Conservation (phyloP, 805 yeast species). For the Zygosaccharomyces lentus region DNA sequence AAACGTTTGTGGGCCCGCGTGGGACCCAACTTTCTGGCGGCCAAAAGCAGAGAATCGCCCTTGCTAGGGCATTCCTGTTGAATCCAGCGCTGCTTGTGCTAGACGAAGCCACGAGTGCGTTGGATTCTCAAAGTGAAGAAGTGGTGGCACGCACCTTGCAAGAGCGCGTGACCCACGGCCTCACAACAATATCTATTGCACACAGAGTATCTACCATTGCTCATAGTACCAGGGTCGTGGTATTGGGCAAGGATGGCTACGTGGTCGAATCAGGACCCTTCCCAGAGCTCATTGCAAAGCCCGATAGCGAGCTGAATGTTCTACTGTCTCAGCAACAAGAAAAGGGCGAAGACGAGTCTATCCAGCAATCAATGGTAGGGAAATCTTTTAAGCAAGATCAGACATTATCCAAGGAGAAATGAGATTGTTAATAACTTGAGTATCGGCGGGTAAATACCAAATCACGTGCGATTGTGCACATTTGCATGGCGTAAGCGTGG, state of each 20-base stretch:
- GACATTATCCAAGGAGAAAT: not conserved
- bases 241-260: slow-evolving; percentile 65
- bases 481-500: not conserved
- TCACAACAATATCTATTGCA: slow-evolving; percentile 84
- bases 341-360: not conserved
- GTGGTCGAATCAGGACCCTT: slow-evolving; percentile 72
- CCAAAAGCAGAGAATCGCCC: slow-evolving; percentile 87
- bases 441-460: not conserved
- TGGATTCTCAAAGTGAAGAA: slow-evolving; percentile 84
- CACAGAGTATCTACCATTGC: slow-evolving; percentile 86
- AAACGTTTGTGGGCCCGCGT: slow-evolving; percentile 80
- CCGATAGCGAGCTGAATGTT: slow-evolving; percentile 34
- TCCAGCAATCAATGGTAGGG: not conserved
- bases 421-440: too few species aligned
- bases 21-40: slow-evolving; percentile 93
- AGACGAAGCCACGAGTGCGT: slow-evolving; percentile 94
- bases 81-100: slow-evolving; percentile 76
- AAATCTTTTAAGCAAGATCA: not conserved
- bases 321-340: slow-evolving; percentile 35
- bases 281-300: slow-evolving; percentile 44
- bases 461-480: not conserved
- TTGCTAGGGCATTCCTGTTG: slow-evolving; percentile 79
- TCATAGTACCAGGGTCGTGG: slow-evolving; percentile 76
- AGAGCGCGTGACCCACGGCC: slow-evolving; percentile 49
- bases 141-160: slow-evolving; percentile 71